phyloP scores from a whole-genome alignment of 148 eudicot species.

The Rhododendron ovatum region DNA sequence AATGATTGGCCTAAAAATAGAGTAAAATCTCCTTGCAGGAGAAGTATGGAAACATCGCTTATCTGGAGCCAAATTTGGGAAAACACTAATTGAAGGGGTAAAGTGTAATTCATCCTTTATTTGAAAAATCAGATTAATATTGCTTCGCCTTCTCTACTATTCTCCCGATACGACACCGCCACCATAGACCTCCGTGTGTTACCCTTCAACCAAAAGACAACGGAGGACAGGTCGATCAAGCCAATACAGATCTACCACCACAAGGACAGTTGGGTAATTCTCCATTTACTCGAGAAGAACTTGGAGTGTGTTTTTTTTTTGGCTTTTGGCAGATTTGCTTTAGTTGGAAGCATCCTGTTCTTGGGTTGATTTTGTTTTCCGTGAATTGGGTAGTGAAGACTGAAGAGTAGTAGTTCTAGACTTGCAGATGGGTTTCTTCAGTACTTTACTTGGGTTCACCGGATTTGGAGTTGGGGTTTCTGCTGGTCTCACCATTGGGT shows the following conservation, averaged over 20 bases:
- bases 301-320: neutral
- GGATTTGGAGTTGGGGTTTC: constrained; percentile 77
- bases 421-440: constrained; percentile 56
- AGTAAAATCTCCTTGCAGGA: neutral
- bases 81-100: neutral
- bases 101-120: neutral
- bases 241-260: neutral
- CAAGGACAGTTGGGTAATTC: neutral
- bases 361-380: neutral
- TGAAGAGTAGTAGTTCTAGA: neutral
- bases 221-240: neutral
- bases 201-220: neutral
- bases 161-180: neutral
- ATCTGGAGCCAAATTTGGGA: neutral
- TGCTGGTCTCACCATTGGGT: constrained; percentile 65
- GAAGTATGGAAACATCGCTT: neutral
- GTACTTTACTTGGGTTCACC: constrained; percentile 54
- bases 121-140: neutral
- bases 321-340: constrained; percentile 4
- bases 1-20: neutral
- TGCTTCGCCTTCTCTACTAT: neutral
- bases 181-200: neutral
- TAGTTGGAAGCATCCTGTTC: neutral
- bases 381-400: constrained; percentile 3
- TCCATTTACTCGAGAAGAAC: neutral